phyloP scores from a whole-genome alignment of 495 filamentous ascomycete genomes.

The Aspergillus cavernicola region DNA sequence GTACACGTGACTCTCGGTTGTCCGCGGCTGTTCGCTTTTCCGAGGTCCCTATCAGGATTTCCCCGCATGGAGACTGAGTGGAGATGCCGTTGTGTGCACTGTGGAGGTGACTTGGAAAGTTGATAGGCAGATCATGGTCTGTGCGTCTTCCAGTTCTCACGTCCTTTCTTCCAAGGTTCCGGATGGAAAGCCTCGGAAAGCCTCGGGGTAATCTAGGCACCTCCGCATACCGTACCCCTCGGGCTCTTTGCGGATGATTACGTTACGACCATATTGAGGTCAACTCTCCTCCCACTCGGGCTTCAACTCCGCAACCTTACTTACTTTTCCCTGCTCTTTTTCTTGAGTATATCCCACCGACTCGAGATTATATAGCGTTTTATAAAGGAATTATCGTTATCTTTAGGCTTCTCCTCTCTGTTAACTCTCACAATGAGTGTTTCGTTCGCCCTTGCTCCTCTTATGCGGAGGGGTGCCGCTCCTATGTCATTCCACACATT shows the following conservation, averaged over 20 bases:
- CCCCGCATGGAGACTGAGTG: conserved; percentile 19
- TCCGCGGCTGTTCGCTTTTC: conserved; percentile 14
- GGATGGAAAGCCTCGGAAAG: conserved; percentile 24
- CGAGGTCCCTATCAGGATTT: conserved; percentile 10
- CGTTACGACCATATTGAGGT: not conserved
- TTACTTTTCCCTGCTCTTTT: not conserved
- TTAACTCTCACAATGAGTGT: conserved; percentile 14
- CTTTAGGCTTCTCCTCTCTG: not conserved
- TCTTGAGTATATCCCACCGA: not conserved
- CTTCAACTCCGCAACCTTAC: not conserved
- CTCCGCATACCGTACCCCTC: conserved; percentile 6
- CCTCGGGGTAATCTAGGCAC: conserved; percentile 9
- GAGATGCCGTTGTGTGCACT: not conserved
- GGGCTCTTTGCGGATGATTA: conserved; percentile 8
- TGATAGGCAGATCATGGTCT: conserved; percentile 1
- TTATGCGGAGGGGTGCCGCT: conserved; percentile 19
- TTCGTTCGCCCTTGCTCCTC: conserved; percentile 10
- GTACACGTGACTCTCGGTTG: conserved; percentile 11
- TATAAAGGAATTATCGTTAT: not conserved
- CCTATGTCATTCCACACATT: conserved; percentile 14
- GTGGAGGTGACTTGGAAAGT: not conserved
- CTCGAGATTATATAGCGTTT: not conserved
- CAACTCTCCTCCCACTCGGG: not conserved
- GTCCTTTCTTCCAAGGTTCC: no score
- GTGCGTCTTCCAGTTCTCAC: not conserved